Base-by-base conservation (phyloP, 768 basidiomycete genomes). In the Pleurotus citrinopileatus region DNA sequence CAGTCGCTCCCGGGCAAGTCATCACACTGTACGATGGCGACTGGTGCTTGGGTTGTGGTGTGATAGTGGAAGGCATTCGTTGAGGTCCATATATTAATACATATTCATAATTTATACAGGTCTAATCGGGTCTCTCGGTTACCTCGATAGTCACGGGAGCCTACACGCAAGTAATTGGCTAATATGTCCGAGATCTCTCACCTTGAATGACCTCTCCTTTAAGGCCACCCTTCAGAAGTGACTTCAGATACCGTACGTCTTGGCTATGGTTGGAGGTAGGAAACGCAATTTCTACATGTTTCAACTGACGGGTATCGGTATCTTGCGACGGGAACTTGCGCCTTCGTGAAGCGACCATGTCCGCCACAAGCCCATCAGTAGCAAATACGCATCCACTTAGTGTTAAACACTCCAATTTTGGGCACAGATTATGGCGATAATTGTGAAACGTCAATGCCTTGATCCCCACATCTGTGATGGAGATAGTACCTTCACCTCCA, bases 11-110 rank as follows among this genome's bases (percentile, higher is more conserved):
- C 0, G 95, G 95, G 1, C 95, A 98, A 68, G 80, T 89, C 25
- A 86, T 85, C 4, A 84, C 81, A 0, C 59, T 96, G 2, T 97
- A 85, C 67, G 77, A 83, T 53, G 83, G 74, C 2, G 77, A 84
- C 42, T 87, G 87, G 84, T 94, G 92, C 67, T 73, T 96, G 26
- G 94, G 94, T 2, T 89, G 87, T 62, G 94, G 92, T 27, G 69
- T 78, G 4, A 94, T 97, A 45, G 57, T 63, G 2, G 58, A 50
- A 25, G 54, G 42, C 57, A 22, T 60, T 62, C 38, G 57, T 32
- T 12, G 20, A 6, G 13, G 28, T 36, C 12, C n/a, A 34, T 9
- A 34, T 34, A 34, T 34, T 34, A 34, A 34, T 34, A n/a, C n/a
- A n/a, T n/a, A n/a, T n/a, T n/a, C n/a, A n/a, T n/a, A n/a, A n/a